Evolutionary conservation across 495 filamentous ascomycete genomes (phyloP), one percentile per base, ranked within the genome.

Genomic region (Tuber calosporum): DNA sequence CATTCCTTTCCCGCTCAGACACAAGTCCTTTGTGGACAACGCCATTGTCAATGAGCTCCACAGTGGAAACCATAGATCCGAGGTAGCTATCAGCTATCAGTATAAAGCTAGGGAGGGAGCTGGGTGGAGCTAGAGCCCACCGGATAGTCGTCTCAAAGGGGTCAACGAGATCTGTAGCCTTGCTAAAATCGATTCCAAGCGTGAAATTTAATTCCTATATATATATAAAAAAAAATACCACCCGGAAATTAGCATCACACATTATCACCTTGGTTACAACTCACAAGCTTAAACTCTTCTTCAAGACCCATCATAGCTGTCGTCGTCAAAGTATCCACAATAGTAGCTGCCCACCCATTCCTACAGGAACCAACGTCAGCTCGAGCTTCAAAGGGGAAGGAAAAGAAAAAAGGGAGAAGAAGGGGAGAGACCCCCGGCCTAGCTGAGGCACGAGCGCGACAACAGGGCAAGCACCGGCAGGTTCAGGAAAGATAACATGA

Each of bases 81-180:
- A 82, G 80, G 68, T 82, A 82, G 43, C 77, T 79, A 71, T 42
- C 42, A 67, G 41, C 67, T 72, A 26, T 79, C 17, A 79, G 48
- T 17, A 69, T 48, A 30, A 22, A 41, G 58, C 38, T 69, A 11
- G 71, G 69, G 34, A 19, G 26, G 11, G 30, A 37, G 30, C 37
- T 43, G 17, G 26, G 53, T 11, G 53, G 13, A 13, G 39, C 66
- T 26, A 48, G 45, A 11, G 66, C 69, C 41, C 70, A 73, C 77
- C 80, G 80, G 45, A 82, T 81, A 13, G 79, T 82, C 36, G 80
- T 81, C 74, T 82, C 80, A 40, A 81, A 82, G n/a, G 80, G 80
- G 42, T 82, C 80, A 34, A 82, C 80, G 17, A 82, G 73, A 36
- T 72, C 80, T 38, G 67, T 66, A 11, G 80, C 79, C 41, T 71